These are phyloP conservation scores for Eustoma russellianum DNA, from an alignment of 257 asterid species.

Conservation along the genomic window DNA sequence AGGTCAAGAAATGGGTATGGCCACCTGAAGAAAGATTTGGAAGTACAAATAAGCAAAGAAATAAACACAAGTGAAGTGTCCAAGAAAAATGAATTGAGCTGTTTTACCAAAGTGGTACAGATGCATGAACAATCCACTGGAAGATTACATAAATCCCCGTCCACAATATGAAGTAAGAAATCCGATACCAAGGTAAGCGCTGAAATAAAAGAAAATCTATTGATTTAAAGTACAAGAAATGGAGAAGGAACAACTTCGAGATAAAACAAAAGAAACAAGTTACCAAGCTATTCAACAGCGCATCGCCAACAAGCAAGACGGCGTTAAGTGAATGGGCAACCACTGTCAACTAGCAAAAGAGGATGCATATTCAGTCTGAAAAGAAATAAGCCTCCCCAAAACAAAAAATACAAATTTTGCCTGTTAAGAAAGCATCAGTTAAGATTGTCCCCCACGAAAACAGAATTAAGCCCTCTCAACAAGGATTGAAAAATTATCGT, in stretches of 20 bases:
- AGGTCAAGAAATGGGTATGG: conserved; percentile 93
- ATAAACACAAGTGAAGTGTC: not conserved
- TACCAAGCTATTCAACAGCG: conserved; percentile 78
- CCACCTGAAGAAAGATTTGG: conserved; percentile 58
- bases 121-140: conserved; percentile 82
- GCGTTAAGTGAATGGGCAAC: conserved; percentile 71
- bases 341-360: conserved; percentile 62
- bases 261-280: conserved; percentile 14
- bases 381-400: not conserved
- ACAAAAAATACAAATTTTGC: no score
- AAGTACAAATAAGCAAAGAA: conserved; percentile 6
- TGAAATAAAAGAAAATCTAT: conserved; percentile 20
- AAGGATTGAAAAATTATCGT: no score
- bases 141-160: conserved; percentile 75
- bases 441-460: no score
- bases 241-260: conserved; percentile 2
- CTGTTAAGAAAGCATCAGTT: no score
- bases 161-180: conserved; percentile 62
- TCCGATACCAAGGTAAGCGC: conserved; percentile 77
- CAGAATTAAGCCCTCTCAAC: no score
- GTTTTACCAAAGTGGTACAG: conserved; percentile 46
- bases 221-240: not conserved
- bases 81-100: not conserved
- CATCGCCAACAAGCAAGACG: conserved; percentile 70
- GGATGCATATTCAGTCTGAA: conserved; percentile 11